Evolutionary conservation across 352 stramenopile genomes (phyloP).

Genomic region (Halophytophthora polymorphica): DNA sequence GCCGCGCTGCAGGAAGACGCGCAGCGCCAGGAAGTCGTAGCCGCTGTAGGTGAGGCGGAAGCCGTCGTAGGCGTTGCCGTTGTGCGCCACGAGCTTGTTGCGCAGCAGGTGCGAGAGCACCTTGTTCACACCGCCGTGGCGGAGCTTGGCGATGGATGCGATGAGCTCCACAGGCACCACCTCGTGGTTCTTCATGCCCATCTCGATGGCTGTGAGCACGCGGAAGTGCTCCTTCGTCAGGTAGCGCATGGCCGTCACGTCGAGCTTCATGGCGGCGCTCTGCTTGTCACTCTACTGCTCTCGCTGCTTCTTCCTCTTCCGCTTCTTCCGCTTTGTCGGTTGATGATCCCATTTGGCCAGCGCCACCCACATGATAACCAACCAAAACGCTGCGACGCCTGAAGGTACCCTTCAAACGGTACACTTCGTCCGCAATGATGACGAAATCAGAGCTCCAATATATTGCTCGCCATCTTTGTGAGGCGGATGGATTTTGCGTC

Average conservation of each 20-base stretch:
- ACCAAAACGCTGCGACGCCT: neutral
- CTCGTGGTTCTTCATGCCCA: constrained; percentile 98
- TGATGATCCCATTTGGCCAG: constrained; percentile 11
- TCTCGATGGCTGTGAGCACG: constrained; percentile 98
- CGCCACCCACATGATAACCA: constrained; percentile 3
- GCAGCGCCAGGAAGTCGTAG: constrained; percentile 99
- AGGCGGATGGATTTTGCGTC: no score
- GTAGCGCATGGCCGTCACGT: constrained; percentile 92
- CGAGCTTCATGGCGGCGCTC: constrained; percentile 83
- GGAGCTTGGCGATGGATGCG: constrained; percentile 94
- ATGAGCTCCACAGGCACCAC: constrained; percentile 97
- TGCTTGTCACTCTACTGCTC: neutral
- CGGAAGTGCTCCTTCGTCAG: constrained; percentile 96
- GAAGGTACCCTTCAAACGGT: constrained; percentile 8
- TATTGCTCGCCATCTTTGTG: no score
- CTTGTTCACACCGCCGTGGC: constrained; percentile 97
- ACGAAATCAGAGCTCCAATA: neutral
- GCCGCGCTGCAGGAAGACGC: constrained; percentile 92
- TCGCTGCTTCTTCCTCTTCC: neutral
- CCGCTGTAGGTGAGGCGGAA: constrained; percentile 98
- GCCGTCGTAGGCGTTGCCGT: constrained; percentile 95
- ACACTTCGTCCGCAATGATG: neutral
- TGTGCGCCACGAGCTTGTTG: constrained; percentile 98
- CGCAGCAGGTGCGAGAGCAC: constrained; percentile 95
- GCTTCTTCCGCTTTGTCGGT: constrained; percentile 5